Conservation (phyloP, 1,139 yeast genomes). For the Tardiomyces digboiensis region DNA sequence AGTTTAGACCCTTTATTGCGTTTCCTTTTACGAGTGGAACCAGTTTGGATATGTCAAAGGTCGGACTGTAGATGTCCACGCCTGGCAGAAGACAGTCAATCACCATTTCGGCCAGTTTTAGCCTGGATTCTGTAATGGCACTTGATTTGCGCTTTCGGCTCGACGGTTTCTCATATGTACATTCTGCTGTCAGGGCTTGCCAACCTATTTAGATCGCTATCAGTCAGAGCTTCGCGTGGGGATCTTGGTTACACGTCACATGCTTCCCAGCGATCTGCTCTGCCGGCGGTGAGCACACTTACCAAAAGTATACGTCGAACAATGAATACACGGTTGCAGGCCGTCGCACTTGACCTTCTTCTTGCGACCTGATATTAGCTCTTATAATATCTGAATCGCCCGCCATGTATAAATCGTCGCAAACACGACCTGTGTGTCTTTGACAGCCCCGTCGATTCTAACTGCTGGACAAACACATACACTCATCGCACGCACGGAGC, state of each 20-base stretch:
- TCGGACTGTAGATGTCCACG: conserved; percentile 38
- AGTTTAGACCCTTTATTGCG: not conserved
- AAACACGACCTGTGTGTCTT: too few relatives aligned
- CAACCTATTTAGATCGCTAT: too few relatives aligned
- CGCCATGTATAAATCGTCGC: too few relatives aligned
- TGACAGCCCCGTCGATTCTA: too few relatives aligned
- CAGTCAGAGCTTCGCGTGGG: too few relatives aligned
- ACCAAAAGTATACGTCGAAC: conserved; percentile 57
- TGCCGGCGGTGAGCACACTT: not conserved
- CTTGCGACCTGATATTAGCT: conserved; percentile 21
- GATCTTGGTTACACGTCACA: too few relatives aligned
- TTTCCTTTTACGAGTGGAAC: conserved; percentile 1
- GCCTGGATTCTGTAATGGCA: conserved; percentile 26
- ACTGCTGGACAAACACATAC: conserved; percentile 19
- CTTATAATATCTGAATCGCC: too few relatives aligned
- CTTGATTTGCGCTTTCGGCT: conserved; percentile 41
- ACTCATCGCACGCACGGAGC: conserved; percentile 77
- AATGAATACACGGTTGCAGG: conserved; percentile 76
- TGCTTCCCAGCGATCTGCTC: too few relatives aligned
- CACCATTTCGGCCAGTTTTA: conserved; percentile 28
- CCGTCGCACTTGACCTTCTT: conserved; percentile 89
- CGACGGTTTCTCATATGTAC: conserved; percentile 73
- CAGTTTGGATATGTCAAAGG: conserved; percentile 33
- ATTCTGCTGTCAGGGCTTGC: too few relatives aligned
- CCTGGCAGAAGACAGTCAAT: conserved; percentile 42